Evolutionary conservation across 176 grass and related monocot genomes (phyloP).

Genomic region (Lolium multiflorum): DNA sequence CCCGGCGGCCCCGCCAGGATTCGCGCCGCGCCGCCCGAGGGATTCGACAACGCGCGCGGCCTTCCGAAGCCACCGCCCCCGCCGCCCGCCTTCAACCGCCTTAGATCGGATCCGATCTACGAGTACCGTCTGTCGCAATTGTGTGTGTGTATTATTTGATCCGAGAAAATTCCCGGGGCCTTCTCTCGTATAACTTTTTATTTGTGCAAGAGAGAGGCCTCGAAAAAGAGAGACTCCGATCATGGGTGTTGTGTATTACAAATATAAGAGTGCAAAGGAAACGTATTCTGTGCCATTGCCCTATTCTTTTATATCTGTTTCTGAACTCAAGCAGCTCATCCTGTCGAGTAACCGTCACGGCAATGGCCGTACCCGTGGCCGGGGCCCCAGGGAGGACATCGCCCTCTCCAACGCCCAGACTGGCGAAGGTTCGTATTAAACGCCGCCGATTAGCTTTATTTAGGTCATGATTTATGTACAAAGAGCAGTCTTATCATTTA

Average conservation of each 20-base stretch:
- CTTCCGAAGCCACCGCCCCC: background rate
- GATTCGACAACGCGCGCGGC: background rate
- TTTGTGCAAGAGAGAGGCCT: conserved; percentile 24
- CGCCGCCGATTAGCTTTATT: conserved; percentile 1
- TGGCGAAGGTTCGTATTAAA: conserved; percentile 61
- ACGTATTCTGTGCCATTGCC: conserved; percentile 48
- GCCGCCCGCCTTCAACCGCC: background rate
- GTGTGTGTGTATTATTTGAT: conserved; percentile 36
- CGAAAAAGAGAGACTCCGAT: background rate
- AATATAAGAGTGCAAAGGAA: conserved; percentile 71
- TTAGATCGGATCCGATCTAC: conserved; percentile 47
- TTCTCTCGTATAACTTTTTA: conserved; percentile 31
- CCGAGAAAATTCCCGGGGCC: background rate
- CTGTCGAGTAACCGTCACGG: conserved; percentile 41
- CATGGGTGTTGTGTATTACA: conserved; percentile 77
- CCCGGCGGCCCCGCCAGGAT: background rate
- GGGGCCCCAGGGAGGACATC: conserved; percentile 50
- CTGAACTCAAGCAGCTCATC: conserved; percentile 62
- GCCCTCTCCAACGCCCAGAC: conserved; percentile 54
- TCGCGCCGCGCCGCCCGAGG: background rate
- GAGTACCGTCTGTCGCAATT: background rate
- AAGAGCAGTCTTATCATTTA: background rate
- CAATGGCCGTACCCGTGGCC: conserved; percentile 48
- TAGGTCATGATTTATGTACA: conserved; percentile 2
- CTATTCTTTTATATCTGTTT: conserved; percentile 47